Base-by-base conservation (phyloP, 306 rosid genomes). In the Coriaria nepalensis region DNA sequence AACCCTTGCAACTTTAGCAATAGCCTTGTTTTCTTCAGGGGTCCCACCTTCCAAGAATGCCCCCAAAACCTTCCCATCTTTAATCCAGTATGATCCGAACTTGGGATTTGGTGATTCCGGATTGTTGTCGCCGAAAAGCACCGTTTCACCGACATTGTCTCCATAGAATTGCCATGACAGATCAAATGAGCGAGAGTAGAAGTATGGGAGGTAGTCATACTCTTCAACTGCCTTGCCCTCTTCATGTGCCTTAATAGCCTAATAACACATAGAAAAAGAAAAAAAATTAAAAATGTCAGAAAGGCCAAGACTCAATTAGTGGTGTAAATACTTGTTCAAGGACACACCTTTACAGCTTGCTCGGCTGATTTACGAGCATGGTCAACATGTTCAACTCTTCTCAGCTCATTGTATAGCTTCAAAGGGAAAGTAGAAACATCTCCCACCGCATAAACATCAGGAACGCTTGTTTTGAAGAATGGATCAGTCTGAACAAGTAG, bases 301-400 rank as follows among this genome's bases (percentile, higher is more conserved):
- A 14, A 11, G 6, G 11, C 39, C 8, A 6, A 41, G 5, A 42
- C 13, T 10, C 10, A 42, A 0, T 10, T 9, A 10, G 4, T 6
- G 32, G 38, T 52, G 4, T 0, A 13, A 9, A 36, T 29, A 49
- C 11, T 35, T 44, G 52, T 14, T 50, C 50, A 40, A 43, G 39
- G 56, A 8, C 66, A 62, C 58, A 90, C 98, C 94, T 79, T 81
- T 45, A 76, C 98, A 44, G 96, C 86, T 67, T 90, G 95, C 86
- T 85, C 95, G n/a, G 96, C 98, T n/a, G 98, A 90, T 73, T 85
- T 85, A 65, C 98, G 92, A 56, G 98, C 57, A 60, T 90, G 98
- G 58, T 90, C 98, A 10, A 85, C 96, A 13, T 90, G 98, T 67
- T 90, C 98, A 43, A 90, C 95, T 69, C 98, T 75, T 67, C 98